These are phyloP conservation scores for Chimonanthus praecox DNA, from an alignment of 164 flowering plant species.

Conservation along the genomic window DNA sequence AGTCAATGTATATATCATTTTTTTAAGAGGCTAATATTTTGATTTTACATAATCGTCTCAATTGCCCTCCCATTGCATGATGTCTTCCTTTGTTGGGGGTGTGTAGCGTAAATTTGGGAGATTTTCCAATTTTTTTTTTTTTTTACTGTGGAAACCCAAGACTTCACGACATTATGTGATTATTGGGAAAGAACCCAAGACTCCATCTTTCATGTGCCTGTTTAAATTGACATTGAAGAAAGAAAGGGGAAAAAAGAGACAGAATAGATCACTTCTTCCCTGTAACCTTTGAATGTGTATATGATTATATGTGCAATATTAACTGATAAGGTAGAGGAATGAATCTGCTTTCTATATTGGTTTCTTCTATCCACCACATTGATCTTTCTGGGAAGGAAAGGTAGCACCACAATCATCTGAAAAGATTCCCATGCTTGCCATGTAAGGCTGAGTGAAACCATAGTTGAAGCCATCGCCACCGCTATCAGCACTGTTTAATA, in stretches of 20 bases:
- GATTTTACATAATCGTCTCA: too few relatives aligned
- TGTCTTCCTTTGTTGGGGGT: too few relatives aligned
- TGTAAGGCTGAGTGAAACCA: slow-evolving; percentile 23
- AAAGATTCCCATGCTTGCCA: slow-evolving; percentile 22
- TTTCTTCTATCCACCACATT: slow-evolving; percentile 2
- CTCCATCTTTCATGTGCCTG: background rate
- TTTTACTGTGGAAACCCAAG: too few relatives aligned
- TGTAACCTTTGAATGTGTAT: background rate
- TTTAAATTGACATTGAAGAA: background rate
- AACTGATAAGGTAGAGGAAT: background rate
- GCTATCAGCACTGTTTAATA: slow-evolving; percentile 43
- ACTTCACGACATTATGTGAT: too few relatives aligned
- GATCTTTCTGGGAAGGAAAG: background rate
- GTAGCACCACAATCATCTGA: slow-evolving; percentile 16
- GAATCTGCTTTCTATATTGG: slow-evolving; percentile 1
- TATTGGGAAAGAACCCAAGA: too few relatives aligned
- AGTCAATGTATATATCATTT: too few relatives aligned
- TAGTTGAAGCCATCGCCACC: slow-evolving; percentile 16
- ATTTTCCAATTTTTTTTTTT: too few relatives aligned
- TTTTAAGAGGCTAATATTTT: too few relatives aligned
- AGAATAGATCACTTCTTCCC: background rate
- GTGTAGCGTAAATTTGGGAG: too few relatives aligned
- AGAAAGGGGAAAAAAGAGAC: background rate
- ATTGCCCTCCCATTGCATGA: too few relatives aligned
- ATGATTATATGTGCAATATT: background rate